Evolutionary conservation across 163 green algal genomes (phyloP).

Genomic region (Chlorella variabilis): DNA sequence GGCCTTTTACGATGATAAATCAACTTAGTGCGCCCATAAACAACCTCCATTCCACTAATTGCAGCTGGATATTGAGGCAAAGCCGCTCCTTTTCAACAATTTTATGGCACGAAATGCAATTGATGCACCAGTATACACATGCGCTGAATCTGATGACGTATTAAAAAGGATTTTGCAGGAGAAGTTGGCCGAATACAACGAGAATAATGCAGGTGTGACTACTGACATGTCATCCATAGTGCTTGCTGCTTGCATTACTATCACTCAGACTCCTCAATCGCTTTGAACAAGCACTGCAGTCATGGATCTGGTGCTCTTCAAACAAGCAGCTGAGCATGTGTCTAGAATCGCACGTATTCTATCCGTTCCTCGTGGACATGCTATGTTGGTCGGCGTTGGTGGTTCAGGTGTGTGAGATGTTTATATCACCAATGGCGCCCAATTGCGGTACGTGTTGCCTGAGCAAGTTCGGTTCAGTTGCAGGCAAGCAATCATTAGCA

Average conservation of each 20-base stretch:
- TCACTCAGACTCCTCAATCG: no score
- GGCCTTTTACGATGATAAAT: neutral
- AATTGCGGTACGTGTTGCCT: neutral
- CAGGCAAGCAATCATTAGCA: constrained; percentile 90
- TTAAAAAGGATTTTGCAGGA: constrained; percentile 82
- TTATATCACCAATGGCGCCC: neutral
- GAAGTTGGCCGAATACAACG: constrained; percentile 91
- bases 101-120: constrained; percentile 63
- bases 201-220: constrained; percentile 84
- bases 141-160: constrained; percentile 60
- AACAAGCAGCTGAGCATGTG: constrained; percentile 90
- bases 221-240: no score
- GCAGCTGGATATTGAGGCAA: constrained; percentile 66
- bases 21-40: no score
- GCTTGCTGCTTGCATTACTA: no score
- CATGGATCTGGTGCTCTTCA: constrained; percentile 91
- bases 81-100: constrained; percentile 74
- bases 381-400: constrained; percentile 92
- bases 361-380: constrained; percentile 83
- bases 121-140: constrained; percentile 68
- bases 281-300: no score
- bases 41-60: neutral
- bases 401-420: constrained; percentile 56
- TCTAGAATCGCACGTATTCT: constrained; percentile 87
- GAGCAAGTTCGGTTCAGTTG: neutral